Evolutionary conservation across 2,329 filamentous ascomycete genomes (phyloP).

Genomic region (Diaporthe sp.): DNA sequence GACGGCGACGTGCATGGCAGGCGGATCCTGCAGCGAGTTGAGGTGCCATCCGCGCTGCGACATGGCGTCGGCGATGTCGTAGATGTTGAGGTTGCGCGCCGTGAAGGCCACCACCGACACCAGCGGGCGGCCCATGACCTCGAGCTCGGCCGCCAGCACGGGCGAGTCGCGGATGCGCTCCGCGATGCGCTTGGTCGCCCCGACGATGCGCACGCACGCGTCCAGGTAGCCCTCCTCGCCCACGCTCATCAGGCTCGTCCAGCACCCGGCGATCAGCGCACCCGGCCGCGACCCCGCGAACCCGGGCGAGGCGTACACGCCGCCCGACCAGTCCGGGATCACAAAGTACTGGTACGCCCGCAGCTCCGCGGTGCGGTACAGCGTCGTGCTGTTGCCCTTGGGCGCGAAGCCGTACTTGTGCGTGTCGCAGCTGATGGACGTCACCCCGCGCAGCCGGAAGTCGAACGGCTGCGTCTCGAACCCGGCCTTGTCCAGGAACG

Average conservation of each 20-base stretch:
- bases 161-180: constrained; percentile 80
- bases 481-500: constrained; percentile 92
- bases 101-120: constrained; percentile 93
- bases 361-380: constrained; percentile 86
- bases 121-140: constrained; percentile 85
- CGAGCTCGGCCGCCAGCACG: constrained; percentile 78
- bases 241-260: constrained; percentile 90
- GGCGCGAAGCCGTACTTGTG: constrained; percentile 99
- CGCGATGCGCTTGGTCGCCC: constrained; percentile 85
- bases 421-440: constrained; percentile 95
- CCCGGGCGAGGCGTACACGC: constrained; percentile 93
- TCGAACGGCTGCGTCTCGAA: constrained; percentile 92
- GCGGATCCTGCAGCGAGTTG: constrained; percentile 91
- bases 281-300: constrained; percentile 94
- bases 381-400: constrained; percentile 93
- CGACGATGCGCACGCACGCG: constrained; percentile 89
- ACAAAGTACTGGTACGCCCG: constrained; percentile 97
- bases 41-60: constrained; percentile 90
- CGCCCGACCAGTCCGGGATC: constrained; percentile 93
- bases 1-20: constrained; percentile 94
- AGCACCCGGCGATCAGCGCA: constrained; percentile 94
- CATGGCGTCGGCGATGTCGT: constrained; percentile 95
- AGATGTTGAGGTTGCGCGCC: constrained; percentile 88
- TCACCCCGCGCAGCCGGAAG: constrained; percentile 94
- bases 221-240: constrained; percentile 91